These are phyloP conservation scores for Leavenworthia alabamica DNA, from an alignment of 345 rosid genomes.

Conservation along the genomic window DNA sequence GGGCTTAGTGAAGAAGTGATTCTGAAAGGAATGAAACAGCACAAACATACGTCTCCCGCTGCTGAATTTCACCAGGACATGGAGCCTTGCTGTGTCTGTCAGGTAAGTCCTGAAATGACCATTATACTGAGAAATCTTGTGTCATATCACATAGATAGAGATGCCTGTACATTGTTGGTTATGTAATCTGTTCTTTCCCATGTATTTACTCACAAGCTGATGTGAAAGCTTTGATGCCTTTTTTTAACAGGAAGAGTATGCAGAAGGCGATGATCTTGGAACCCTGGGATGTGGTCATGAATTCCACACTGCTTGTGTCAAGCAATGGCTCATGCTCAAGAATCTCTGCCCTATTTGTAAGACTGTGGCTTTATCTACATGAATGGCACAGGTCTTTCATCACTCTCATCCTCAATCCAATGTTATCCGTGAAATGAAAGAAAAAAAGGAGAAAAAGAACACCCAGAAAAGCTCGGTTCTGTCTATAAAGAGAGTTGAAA, in stretches of 20 bases:
- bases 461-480: neutral
- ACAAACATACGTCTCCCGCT: slow-evolving; percentile 26
- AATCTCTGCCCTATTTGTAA: slow-evolving; percentile 92
- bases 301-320: slow-evolving; percentile 65
- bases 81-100: slow-evolving; percentile 90
- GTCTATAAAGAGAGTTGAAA: neutral
- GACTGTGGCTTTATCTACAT: slow-evolving; percentile 56
- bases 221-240: neutral
- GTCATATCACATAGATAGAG: neutral
- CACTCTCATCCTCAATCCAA: neutral
- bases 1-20: slow-evolving; percentile 76
- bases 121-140: neutral
- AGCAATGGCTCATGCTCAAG: slow-evolving; percentile 77
- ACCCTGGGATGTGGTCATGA: slow-evolving; percentile 75
- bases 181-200: neutral
- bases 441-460: neutral
- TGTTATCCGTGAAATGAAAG: neutral
- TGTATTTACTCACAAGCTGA: neutral
- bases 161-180: neutral
- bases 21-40: slow-evolving; percentile 46
- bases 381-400: slow-evolving; percentile 14
- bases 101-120: slow-evolving; percentile 56
- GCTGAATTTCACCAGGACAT: slow-evolving; percentile 34
- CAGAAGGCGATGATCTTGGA: slow-evolving; percentile 64
- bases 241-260: slow-evolving; percentile 67